phyloP scores from a whole-genome alignment of 2,329 filamentous ascomycete genomes.

The Rutstroemia sp. region DNA sequence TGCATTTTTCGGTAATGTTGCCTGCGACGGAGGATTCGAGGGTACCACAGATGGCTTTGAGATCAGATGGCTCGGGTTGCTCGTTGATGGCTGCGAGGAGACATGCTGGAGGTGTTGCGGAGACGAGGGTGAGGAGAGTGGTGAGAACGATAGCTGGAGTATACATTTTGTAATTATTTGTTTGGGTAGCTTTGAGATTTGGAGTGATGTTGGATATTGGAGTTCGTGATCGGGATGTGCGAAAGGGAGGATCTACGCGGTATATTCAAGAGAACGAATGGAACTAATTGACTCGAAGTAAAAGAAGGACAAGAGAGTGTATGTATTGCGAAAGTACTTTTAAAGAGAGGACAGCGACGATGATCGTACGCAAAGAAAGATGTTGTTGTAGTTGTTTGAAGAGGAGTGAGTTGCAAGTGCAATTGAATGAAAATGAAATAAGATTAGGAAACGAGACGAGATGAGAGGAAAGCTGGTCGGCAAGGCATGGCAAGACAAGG shows the following conservation, averaged over 20 bases:
- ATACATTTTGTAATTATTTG: slow-evolving; percentile 17
- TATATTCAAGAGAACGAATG: neutral
- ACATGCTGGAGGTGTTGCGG: slow-evolving; percentile 23
- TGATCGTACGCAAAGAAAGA: neutral
- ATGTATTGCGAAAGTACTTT: too few relatives aligned
- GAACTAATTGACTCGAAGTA: neutral
- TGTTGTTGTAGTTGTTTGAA: neutral
- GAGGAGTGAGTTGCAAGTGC: neutral
- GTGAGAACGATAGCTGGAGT: slow-evolving; percentile 19
- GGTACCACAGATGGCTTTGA: slow-evolving; percentile 10
- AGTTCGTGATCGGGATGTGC: neutral
- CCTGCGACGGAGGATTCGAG: slow-evolving; percentile 5
- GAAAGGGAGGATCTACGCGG: neutral
- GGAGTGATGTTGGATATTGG: neutral
- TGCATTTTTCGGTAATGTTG: slow-evolving; percentile 12
- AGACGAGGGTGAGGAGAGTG: slow-evolving; percentile 13
- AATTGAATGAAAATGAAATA: neutral
- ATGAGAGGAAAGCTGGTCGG: neutral
- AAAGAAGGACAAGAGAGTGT: neutral
- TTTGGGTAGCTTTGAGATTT: neutral
- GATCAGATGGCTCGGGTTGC: slow-evolving; percentile 11
- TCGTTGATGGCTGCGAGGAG: slow-evolving; percentile 18
- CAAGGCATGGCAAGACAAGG: neutral
- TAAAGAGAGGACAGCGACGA: slow-evolving; percentile 8
- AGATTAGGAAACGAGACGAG: neutral